Base-by-base conservation (phyloP, 768 basidiomycete species). In the Paxillus rubicundulus region DNA sequence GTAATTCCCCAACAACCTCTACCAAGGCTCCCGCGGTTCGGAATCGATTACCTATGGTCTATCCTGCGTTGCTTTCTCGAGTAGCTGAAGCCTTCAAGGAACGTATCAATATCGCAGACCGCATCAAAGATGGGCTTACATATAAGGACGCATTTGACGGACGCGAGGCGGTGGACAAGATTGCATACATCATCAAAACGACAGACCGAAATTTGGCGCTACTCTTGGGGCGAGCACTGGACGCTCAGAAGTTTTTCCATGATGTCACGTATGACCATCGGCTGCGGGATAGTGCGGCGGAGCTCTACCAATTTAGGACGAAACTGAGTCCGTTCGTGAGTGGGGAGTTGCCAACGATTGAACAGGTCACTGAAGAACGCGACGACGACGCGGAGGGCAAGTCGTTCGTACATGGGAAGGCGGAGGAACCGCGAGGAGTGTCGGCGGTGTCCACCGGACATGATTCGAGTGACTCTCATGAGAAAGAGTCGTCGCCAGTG, bases 201-300 rank as follows among this genome's bases (percentile, higher is more conserved):
- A 92, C 94, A 6, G 97, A 99, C 72, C 82, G 97, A 13, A 98
- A 97, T 70, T 80, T 99, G 24, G 97, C 97, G 10, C 74, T 98
- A 41, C 77, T 99, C 2, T 80, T 98, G n/a, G 97, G 97, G 5
- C 82, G 97, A 38, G 94, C 97, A 3, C 76, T 99, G 48, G 97
- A 98, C 64, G 89, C 95, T 9, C 97, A 98, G 70, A 98, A 98
- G 73, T 98, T 93, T 73, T 98, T 99, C 67, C 97, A 99, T 65
- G 97, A 98, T 64, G 97, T 99, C 59, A 98, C 97, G 9, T 99
- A 98, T 65, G 96, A 98, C 64, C 97, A 99, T 68, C 87, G 96
- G 13, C 68, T 99, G 52, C 77, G 97, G 46, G 97, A 98, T 70
- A 92, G 85, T 62, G 74, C 85, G 0, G 79, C 80, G 55, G 97